Evolutionary conservation across 2,329 filamentous ascomycete species (phyloP).

Genomic region (Trichoderma atrobrunneum): DNA sequence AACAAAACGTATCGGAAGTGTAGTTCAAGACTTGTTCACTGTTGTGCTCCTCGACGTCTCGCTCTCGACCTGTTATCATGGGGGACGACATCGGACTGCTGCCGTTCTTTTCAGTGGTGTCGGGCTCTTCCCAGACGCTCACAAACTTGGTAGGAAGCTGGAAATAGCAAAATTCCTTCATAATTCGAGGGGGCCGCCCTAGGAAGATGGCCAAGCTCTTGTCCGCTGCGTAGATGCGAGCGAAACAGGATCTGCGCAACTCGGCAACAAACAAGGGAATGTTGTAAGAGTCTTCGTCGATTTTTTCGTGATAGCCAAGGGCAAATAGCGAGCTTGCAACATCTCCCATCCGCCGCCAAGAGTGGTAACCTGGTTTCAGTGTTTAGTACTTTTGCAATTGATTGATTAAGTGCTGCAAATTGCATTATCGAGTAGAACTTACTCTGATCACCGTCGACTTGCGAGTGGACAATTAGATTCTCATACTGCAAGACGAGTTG

Average conservation of each 20-base stretch:
- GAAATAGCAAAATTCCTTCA: slow-evolving; percentile 15
- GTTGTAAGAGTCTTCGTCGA: not conserved
- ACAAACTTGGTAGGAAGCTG: not conserved
- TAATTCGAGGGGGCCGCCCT: slow-evolving; percentile 2
- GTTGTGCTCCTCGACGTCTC: not conserved
- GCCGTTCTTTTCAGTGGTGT: not conserved
- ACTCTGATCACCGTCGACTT: slow-evolving; percentile 15
- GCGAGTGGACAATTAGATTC: slow-evolving; percentile 12
- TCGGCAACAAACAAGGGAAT: slow-evolving; percentile 5
- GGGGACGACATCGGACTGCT: not conserved
- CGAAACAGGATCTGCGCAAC: slow-evolving; percentile 13
- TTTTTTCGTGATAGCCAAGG: slow-evolving; percentile 11
- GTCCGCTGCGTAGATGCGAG: slow-evolving; percentile 12
- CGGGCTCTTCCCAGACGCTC: not conserved
- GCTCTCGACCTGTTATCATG: not conserved
- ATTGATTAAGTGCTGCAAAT: no score
- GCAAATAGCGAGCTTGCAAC: slow-evolving; percentile 12
- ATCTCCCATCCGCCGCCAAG: slow-evolving; percentile 13
- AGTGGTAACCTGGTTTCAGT: not conserved
- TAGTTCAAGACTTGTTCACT: not conserved
- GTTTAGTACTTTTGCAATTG: not conserved
- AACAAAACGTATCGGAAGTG: not conserved
- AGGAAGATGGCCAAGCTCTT: slow-evolving; percentile 9
- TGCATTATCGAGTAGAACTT: not conserved
- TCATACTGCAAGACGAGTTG: slow-evolving; percentile 13